These are phyloP conservation scores for Laguncularia racemosa DNA, from an alignment of 345 rosid genomes.

Conservation along the genomic window DNA sequence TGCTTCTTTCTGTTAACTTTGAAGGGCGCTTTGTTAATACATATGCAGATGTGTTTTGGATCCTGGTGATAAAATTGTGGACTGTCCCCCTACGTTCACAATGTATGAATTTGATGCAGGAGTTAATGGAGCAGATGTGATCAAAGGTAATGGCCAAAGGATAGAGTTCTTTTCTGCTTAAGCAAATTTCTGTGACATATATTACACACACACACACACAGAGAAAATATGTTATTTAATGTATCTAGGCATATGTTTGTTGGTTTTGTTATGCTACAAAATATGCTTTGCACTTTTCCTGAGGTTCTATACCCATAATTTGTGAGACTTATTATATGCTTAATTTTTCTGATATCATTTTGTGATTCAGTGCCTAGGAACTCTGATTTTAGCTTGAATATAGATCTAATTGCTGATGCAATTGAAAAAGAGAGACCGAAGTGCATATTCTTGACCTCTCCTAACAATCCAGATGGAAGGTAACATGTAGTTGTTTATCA, in stretches of 20 bases:
- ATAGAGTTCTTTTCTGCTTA: neutral
- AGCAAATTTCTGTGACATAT: neutral
- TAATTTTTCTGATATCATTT: neutral
- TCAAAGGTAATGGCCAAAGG: slow-evolving; percentile 49
- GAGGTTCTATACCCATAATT: neutral
- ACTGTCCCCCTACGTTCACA: slow-evolving; percentile 97
- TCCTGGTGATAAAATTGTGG: slow-evolving; percentile 92
- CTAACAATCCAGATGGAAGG: slow-evolving; percentile 99
- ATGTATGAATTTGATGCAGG: slow-evolving; percentile 99
- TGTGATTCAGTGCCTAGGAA: slow-evolving; percentile 62
- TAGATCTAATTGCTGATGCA: slow-evolving; percentile 61
- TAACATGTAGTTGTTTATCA: slow-evolving; percentile 10
- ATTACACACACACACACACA: too few species aligned
- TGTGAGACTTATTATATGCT: neutral
- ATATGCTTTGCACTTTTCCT: slow-evolving; percentile 2
- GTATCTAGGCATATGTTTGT: too few species aligned
- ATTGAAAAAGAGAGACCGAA: slow-evolving; percentile 72
- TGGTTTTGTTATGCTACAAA: neutral
- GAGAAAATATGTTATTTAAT: neutral
- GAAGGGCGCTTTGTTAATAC: slow-evolving; percentile 1
- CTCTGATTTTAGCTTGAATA: slow-evolving; percentile 76
- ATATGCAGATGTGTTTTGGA: slow-evolving; percentile 73
- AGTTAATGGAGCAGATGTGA: slow-evolving; percentile 72
- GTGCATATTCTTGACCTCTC: slow-evolving; percentile 91
- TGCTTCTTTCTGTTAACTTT: neutral